Evolutionary conservation across 2,329 filamentous ascomycete genomes (phyloP), one percentile per base, ranked within the genome.

Genomic region (Verticillium longisporum): DNA sequence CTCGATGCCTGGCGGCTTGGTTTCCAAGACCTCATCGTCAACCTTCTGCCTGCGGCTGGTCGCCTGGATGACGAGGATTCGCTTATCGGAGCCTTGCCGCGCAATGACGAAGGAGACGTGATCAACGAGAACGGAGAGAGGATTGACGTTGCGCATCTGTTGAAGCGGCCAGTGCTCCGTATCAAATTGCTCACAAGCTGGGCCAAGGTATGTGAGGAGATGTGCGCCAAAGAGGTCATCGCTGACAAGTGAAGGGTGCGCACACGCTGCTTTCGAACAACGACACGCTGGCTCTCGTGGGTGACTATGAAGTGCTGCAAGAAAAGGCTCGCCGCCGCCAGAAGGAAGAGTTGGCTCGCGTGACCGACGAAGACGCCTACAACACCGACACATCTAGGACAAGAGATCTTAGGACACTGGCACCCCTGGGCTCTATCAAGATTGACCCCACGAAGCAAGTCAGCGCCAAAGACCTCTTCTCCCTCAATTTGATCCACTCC

Each of bases 21-120:
- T 0, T 99, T 98, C 73, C 90, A 97, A 69, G 93, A 96, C 71
- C 86, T 99, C 21, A 87, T 98, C 57, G 91, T 99, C 68, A 98
- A 97, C 71, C 85, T 98, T 37, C 92, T 92, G 1, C 90, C 92
- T 7, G 84, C 86, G 4, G 75, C 77, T 1, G 77, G 76, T 15
- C 68, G 68, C 1, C 69, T 73, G 1, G 85, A 88, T 37, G 85
- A 88, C 56, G 80, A 86, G 45, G 81, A 87, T 64, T 86, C 84
- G 1, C 74, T 87, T 1, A 71, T 88, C 59, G 80, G 84, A 63
- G 84, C 82, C 1, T 77, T 84, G 76, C 85, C 83, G 64, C 80
- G 78, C 59, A 88, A 88, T 59, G 83, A 83, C 61, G 78, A 88
- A 60, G 88, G 89, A 26, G 87, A 89, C 66, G 80, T 90, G 14